A percentile compares a stretch with the other conserved stretches of the same genome.
Evolutionary conservation across 2,329 filamentous ascomycete genomes (phyloP).

Genomic region (Aspergillus vadensis): DNA sequence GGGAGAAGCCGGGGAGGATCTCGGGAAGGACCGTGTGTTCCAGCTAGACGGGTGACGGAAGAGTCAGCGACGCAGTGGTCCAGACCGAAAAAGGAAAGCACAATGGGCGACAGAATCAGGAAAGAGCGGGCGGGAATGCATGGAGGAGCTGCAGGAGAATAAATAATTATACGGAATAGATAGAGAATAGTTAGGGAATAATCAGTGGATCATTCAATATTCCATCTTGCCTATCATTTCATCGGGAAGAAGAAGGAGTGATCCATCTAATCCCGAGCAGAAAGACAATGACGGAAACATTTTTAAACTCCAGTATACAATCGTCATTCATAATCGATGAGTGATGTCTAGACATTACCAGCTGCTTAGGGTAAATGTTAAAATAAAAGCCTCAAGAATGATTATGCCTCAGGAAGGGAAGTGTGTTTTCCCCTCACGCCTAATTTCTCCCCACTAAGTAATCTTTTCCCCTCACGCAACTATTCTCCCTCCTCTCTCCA

Average conservation of each 20-base stretch:
- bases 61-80: neutral
- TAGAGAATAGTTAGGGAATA: neutral
- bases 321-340: neutral
- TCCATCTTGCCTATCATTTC: neutral
- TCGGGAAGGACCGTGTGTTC: constrained; percentile 4
- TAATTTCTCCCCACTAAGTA: constrained; percentile 21
- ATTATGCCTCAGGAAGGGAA: neutral
- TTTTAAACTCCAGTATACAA: no score
- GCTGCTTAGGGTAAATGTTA: neutral
- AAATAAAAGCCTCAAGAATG: neutral
- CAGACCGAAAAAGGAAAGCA: neutral
- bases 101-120: constrained; percentile 2
- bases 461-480: constrained; percentile 18
- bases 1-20: constrained; percentile 1
- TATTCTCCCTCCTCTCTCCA: neutral
- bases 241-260: neutral
- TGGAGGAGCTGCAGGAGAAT: neutral
- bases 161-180: neutral
- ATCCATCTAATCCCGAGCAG: neutral
- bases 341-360: neutral
- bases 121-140: neutral
- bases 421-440: constrained; percentile 10
- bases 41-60: neutral
- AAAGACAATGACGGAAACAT: neutral
- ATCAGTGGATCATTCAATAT: neutral